phyloP scores from a whole-genome alignment of 257 asterid genomes.

The Solanum corneliomulleri region DNA sequence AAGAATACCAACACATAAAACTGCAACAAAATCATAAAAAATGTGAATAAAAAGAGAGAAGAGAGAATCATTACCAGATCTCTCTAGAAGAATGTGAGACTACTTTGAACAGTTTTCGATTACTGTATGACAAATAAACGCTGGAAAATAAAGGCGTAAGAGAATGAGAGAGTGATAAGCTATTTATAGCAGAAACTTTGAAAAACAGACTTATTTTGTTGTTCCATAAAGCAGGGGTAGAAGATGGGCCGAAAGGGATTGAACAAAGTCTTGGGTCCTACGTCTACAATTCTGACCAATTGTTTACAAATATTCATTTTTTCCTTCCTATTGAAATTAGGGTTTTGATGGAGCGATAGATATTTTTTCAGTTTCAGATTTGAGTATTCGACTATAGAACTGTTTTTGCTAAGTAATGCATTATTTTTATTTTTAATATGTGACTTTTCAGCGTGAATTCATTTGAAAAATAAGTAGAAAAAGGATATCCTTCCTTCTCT shows the following conservation, averaged over 20 bases:
- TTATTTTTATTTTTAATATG: too few species aligned
- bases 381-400: accelerated
- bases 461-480: too few species aligned
- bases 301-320: neutral
- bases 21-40: neutral
- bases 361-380: too few species aligned
- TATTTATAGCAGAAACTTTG: neutral
- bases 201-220: neutral
- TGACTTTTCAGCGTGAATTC: too few species aligned
- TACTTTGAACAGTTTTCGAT: neutral
- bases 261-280: neutral
- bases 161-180: neutral
- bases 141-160: neutral
- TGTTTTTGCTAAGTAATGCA: too few species aligned
- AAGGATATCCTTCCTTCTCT: too few species aligned
- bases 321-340: neutral
- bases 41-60: neutral
- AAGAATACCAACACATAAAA: too few species aligned
- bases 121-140: neutral
- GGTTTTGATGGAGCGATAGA: accelerated
- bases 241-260: neutral
- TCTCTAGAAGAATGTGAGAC: neutral
- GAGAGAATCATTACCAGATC: slow-evolving; percentile 6
- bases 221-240: neutral
- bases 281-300: neutral